Conservation (phyloP, 306 rosid species). For the Malus asiatica region DNA sequence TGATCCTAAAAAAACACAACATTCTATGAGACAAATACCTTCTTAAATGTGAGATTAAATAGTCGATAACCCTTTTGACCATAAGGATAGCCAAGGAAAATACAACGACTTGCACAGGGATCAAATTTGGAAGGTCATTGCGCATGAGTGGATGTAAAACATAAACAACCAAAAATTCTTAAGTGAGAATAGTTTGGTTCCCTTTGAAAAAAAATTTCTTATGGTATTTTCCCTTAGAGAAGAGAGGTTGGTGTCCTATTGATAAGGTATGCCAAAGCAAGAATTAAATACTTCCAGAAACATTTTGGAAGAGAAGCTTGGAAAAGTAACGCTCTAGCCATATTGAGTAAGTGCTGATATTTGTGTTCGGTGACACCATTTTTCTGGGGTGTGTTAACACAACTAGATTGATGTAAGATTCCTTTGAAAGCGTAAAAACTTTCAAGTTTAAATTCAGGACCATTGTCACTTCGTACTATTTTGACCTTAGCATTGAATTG, state of each 20-base stretch:
- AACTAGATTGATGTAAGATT: background rate
- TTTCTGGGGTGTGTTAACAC: background rate
- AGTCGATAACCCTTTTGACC: background rate
- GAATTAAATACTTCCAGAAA: background rate
- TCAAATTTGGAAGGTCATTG: background rate
- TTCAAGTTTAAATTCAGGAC: background rate
- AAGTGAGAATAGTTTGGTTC: background rate
- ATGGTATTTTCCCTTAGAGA: background rate
- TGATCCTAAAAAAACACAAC: background rate
- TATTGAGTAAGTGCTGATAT: background rate
- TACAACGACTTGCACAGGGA: background rate
- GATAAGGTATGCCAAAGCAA: background rate
- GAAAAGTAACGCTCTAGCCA: background rate
- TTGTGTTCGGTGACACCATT: background rate
- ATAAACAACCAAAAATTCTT: background rate
- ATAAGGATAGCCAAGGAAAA: background rate
- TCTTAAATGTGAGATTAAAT: background rate
- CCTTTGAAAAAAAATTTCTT: background rate
- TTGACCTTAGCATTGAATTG: background rate
- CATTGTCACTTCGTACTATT: background rate
- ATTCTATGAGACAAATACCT: background rate
- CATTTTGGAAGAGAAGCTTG: background rate
- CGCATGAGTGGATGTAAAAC: background rate
- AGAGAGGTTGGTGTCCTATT: background rate
- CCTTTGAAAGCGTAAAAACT: background rate